Percentiles rank a stretch among this genome's conserved stretches.
phyloP scores from a whole-genome alignment of 129 eudicot species.

The Artemisia argyi region DNA sequence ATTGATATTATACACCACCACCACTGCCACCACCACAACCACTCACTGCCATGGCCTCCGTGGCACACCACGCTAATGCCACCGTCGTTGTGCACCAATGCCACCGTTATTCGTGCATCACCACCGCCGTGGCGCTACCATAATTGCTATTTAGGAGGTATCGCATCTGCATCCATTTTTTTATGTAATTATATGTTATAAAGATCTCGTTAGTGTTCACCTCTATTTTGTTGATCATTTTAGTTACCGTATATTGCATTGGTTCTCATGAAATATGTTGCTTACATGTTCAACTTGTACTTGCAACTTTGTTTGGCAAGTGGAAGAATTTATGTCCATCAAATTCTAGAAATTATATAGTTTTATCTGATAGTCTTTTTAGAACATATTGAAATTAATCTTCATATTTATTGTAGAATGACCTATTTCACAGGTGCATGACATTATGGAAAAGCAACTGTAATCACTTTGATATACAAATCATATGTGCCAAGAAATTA shows the following conservation, averaged over 20 bases:
- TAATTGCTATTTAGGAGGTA: too few relatives aligned
- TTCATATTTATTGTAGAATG: conserved; percentile 6
- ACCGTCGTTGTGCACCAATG: too few relatives aligned
- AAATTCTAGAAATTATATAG: neutral
- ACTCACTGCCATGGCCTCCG: too few relatives aligned
- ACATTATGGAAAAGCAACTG: conserved; percentile 16
- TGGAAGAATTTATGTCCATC: conserved; percentile 2
- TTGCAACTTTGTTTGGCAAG: neutral
- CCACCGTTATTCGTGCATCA: too few relatives aligned
- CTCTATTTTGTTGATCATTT: too few relatives aligned
- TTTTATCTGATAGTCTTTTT: neutral
- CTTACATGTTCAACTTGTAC: conserved; percentile 9
- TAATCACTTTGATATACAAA: conserved; percentile 11
- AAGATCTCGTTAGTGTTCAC: too few relatives aligned
- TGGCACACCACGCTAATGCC: too few relatives aligned
- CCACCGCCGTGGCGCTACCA: too few relatives aligned
- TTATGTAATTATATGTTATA: too few relatives aligned
- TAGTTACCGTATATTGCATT: neutral
- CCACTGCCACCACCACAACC: too few relatives aligned
- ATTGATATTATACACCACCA: too few relatives aligned
- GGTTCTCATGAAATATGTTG: conserved; percentile 5
- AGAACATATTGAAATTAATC: neutral
- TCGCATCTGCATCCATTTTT: too few relatives aligned
- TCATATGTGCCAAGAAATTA: conserved; percentile 8
- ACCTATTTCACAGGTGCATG: conserved; percentile 13